Conservation (phyloP, 1,284 basidiomycete genomes). For the Cryptococcus floricola region DNA sequence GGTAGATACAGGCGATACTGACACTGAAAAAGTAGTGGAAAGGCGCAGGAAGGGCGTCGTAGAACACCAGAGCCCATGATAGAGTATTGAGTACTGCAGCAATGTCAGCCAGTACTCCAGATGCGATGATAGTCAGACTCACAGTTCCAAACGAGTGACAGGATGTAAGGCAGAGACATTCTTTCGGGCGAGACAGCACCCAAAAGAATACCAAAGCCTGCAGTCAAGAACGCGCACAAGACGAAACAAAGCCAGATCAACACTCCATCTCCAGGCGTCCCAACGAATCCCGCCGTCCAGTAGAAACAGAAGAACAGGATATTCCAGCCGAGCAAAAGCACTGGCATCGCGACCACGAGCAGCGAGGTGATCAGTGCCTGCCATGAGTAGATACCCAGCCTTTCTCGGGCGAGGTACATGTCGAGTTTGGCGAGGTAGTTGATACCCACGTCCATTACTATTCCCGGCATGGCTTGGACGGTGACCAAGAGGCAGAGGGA, state of each 20-base stretch:
- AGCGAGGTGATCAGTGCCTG: background rate
- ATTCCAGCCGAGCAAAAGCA: background rate
- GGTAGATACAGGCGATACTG: background rate
- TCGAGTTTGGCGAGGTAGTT: background rate
- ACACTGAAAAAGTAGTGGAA: background rate
- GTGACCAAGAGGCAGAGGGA: background rate
- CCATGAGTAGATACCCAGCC: background rate
- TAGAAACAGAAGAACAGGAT: background rate
- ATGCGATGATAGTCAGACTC: background rate
- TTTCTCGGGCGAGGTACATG: background rate
- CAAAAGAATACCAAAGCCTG: background rate
- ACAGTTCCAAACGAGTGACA: background rate
- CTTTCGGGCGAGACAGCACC: background rate
- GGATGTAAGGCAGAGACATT: background rate
- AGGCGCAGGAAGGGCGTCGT: background rate
- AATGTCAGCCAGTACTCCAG: background rate
- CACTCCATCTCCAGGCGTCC: background rate
- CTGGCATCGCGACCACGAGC: background rate
- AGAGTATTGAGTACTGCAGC: background rate
- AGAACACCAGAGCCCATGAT: background rate
- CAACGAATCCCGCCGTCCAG: background rate
- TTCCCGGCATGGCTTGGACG: background rate
- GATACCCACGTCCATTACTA: background rate
- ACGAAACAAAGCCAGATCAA: background rate
- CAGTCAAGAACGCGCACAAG: background rate